Evolutionary conservation across 2,329 filamentous ascomycete species (phyloP).

Genomic region (Sporothrix brasiliensis): DNA sequence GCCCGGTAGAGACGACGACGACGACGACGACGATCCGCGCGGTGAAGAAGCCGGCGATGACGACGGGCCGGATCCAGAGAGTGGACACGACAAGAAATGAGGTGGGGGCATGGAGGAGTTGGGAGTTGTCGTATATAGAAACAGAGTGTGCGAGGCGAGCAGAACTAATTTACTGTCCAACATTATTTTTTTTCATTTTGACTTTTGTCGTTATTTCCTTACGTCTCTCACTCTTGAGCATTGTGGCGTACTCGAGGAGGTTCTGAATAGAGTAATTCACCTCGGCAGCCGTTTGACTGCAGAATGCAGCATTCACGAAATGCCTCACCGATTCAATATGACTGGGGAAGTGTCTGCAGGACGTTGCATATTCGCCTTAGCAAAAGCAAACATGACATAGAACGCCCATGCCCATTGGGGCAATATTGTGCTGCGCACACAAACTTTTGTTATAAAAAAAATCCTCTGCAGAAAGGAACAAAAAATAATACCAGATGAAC

Average conservation of each 20-base stretch:
- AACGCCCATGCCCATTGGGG: not conserved
- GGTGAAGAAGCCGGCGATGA: slow-evolving; percentile 5
- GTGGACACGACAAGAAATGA: slow-evolving; percentile 5
- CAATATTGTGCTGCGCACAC: not conserved
- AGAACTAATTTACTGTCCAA: slow-evolving; percentile 10
- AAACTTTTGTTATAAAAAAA: not conserved
- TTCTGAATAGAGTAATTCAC: slow-evolving; percentile 2
- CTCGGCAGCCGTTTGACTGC: not conserved
- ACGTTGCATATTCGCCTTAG: not conserved
- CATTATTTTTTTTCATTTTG: not conserved
- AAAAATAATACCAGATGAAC: not conserved
- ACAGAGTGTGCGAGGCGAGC: not conserved
- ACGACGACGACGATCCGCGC: slow-evolving; percentile 19
- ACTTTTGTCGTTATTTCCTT: too few relatives aligned
- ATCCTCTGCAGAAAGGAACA: not conserved
- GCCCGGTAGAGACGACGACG: slow-evolving; percentile 30
- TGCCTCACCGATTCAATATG: slow-evolving; percentile 10
- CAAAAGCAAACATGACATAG: slow-evolving; percentile 11
- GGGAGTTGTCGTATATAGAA: not conserved
- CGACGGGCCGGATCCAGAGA: slow-evolving; percentile 6
- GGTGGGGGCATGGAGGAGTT: not conserved
- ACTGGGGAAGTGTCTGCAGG: not conserved
- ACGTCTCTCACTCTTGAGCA: not conserved
- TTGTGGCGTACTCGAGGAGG: not conserved
- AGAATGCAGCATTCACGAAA: not conserved